Conservation (phyloP, 768 basidiomycete genomes). For the Rhizopogon roseolus region DNA sequence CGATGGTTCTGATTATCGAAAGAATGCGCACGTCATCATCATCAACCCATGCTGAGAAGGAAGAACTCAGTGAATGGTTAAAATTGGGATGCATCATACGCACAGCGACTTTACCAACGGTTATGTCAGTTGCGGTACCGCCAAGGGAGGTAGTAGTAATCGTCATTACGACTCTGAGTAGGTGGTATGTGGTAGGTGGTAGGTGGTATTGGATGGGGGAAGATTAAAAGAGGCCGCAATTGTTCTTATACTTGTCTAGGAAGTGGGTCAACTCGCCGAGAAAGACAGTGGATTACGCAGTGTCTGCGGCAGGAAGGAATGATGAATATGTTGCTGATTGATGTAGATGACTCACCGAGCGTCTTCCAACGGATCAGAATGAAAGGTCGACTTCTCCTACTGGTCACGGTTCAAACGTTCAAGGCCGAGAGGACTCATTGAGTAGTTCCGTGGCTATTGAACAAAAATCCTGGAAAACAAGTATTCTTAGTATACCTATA, state of each 20-base stretch:
- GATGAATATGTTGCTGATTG: background rate
- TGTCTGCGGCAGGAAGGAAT: background rate
- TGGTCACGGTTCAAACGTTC: no score
- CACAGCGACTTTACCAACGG: background rate
- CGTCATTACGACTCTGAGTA: conserved; percentile 17
- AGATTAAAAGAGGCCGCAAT: background rate
- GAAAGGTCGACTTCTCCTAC: no score
- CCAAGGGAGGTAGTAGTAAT: conserved; percentile 30
- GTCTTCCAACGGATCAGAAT: no score
- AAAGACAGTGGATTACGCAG: background rate
- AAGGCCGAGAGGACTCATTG: no score
- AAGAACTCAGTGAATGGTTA: no score
- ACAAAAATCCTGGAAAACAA: no score
- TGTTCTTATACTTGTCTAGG: background rate
- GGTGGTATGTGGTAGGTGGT: background rate
- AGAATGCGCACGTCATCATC: conserved; percentile 43
- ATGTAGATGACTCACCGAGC: background rate
- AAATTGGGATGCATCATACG: background rate
- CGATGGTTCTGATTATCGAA: background rate
- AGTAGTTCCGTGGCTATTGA: no score
- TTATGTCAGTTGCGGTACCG: background rate
- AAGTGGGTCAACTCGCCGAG: background rate
- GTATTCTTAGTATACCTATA: no score
- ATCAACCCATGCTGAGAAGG: conserved; percentile 39
- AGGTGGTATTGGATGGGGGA: background rate